Evolutionary conservation across 495 filamentous ascomycete species (phyloP), one percentile per base, ranked within the genome.

Genomic region (Mycothermus thermophilus): DNA sequence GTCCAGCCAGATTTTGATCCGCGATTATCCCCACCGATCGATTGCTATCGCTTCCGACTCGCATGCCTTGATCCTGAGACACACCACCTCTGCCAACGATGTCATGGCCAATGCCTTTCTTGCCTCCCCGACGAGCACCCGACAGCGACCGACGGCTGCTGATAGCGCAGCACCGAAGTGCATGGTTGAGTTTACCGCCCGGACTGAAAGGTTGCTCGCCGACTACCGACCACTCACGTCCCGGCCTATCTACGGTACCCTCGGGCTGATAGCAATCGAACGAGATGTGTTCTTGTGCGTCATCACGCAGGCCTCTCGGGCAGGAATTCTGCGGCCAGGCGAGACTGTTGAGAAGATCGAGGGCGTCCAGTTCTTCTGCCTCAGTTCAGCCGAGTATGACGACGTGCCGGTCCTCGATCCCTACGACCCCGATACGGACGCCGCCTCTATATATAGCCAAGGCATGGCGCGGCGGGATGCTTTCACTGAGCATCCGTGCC

Each of bases 281-380:
- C 67, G 75, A 18, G 88, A 94, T 67, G 75, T 93, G 11, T 97
- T 96, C 49, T 67, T 97, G 13, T 90, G 84, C 43, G 79, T 94
- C n/a, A 77, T 97, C 18, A 92, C 75, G 25, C 67, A 71, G 26
- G 77, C 83, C 24, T 69, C 68, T 6, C 72, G 75, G 30, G 86
- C 86, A 13, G 92, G 90, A 22, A 79, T 72, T 13, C 71, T 94
- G 24, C 68, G 84, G 31, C 85, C 88, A 0, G 83, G 80, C 9
- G 90, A 97, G 64, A 82, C 75, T 5, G 79, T 96, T 14, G 78
- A 85, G 51, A 80, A 73, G 54, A 95, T 97, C 34, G 69, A 77
- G 42, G 74, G 69, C 15, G 88, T 96, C 38, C 83, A 88, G 34
- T 96, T 96, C 54, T 82, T 92, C 54, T 97, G 90, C 46, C 59